Evolutionary conservation across 768 basidiomycete genomes (phyloP).

Genomic region (Trametopsis cervina): DNA sequence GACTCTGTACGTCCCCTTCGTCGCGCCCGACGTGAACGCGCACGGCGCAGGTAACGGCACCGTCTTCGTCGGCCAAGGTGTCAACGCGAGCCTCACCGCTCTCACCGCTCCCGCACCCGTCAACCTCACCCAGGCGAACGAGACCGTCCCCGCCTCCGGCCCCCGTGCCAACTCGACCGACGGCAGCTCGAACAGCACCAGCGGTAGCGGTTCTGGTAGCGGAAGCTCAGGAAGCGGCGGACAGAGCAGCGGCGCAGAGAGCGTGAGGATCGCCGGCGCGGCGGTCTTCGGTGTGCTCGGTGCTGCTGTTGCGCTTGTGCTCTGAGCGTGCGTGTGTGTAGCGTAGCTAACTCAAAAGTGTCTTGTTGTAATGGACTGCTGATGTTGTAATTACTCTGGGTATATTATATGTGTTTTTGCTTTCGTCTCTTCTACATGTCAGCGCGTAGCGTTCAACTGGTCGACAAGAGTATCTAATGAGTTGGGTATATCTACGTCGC

Average conservation of each 20-base stretch:
- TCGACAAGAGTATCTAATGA: no score
- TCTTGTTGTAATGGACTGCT: no score
- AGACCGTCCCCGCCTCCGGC: conserved; percentile 17
- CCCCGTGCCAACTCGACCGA: neutral
- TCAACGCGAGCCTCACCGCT: conserved; percentile 30
- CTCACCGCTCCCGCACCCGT: conserved; percentile 31
- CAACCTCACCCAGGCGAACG: conserved; percentile 29
- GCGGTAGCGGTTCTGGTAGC: neutral
- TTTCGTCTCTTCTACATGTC: no score
- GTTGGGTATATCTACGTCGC: no score
- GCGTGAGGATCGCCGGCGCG: neutral
- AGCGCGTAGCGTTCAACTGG: no score
- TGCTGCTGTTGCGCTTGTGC: neutral
- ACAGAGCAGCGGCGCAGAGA: neutral
- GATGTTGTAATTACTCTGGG: no score
- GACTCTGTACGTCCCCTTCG: conserved; percentile 33
- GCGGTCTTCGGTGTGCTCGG: neutral
- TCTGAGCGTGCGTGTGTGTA: no score
- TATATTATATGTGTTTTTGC: no score
- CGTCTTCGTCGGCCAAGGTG: conserved; percentile 30
- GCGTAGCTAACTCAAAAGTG: no score
- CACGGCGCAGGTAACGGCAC: conserved; percentile 31
- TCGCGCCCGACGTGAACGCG: conserved; percentile 34
- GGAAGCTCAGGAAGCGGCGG: neutral
- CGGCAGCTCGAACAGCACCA: neutral